A percentile compares a stretch with the other conserved stretches of the same genome.
phyloP scores from a whole-genome alignment of 257 asterid species.

The Scutellaria baicalensis region DNA sequence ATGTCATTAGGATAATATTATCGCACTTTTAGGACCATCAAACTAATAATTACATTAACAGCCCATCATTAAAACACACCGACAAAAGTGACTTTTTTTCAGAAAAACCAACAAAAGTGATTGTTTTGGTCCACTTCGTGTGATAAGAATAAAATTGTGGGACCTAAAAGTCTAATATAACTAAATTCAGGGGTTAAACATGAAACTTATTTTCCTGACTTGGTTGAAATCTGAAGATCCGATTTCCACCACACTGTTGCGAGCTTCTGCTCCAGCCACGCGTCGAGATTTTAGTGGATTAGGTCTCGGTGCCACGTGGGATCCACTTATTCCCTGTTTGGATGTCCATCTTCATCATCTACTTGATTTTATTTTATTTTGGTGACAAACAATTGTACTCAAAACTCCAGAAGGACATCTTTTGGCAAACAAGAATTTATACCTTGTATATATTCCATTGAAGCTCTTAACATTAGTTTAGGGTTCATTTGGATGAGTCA shows the following conservation, averaged over 20 bases:
- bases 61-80: too few relatives aligned
- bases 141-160: background rate
- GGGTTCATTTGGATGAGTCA: too few relatives aligned
- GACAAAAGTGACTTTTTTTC: too few relatives aligned
- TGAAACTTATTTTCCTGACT: too few relatives aligned
- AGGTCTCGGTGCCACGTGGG: background rate
- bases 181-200: background rate
- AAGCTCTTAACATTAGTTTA: too few relatives aligned
- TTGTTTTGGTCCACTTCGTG: background rate
- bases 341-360: background rate
- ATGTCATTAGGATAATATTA: too few relatives aligned
- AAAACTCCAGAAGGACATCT: background rate
- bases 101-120: too few relatives aligned
- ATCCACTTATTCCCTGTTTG: background rate
- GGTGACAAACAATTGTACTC: background rate
- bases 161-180: background rate
- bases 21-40: too few relatives aligned
- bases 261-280: background rate
- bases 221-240: background rate
- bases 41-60: too few relatives aligned
- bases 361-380: background rate
- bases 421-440: conserved; percentile 8
- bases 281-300: background rate
- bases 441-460: too few relatives aligned
- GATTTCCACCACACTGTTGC: background rate